Conservation (phyloP, 2,329 filamentous ascomycete species). For the Pseudogymnoascus sp. region DNA sequence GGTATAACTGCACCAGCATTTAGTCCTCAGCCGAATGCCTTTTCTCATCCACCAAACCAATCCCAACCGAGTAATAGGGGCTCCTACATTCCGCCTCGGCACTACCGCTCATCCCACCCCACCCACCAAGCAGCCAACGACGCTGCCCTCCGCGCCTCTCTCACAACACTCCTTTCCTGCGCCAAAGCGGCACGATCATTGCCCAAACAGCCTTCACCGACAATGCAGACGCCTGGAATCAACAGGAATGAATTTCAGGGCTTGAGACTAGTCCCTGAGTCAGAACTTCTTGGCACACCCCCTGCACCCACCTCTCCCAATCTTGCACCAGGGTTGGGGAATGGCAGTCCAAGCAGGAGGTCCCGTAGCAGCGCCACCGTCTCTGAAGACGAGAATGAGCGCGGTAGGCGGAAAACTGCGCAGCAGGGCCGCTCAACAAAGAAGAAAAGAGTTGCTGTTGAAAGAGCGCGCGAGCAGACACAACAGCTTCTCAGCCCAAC, state of each 20-base stretch:
- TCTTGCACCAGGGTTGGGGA: slow-evolving; percentile 29
- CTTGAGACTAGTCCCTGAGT: slow-evolving; percentile 51
- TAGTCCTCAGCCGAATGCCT: slow-evolving; percentile 84
- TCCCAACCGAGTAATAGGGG: slow-evolving; percentile 25
- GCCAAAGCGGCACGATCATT: slow-evolving; percentile 81
- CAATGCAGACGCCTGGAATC: slow-evolving; percentile 8
- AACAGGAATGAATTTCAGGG: slow-evolving; percentile 42
- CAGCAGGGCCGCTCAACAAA: slow-evolving; percentile 35
- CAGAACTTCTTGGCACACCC: slow-evolving; percentile 42
- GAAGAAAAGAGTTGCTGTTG: slow-evolving; percentile 29
- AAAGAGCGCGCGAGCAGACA: slow-evolving; percentile 19
- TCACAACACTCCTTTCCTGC: slow-evolving; percentile 94
- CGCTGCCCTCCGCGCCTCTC: slow-evolving; percentile 78
- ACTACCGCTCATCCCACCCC: slow-evolving; percentile 28
- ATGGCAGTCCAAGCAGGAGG: slow-evolving; percentile 29
- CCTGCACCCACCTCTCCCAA: slow-evolving; percentile 24
- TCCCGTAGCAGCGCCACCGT: neutral
- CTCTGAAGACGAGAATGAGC: neutral
- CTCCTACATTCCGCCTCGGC: slow-evolving; percentile 30
- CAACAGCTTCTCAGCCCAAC: slow-evolving; percentile 46
- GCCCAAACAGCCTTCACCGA: slow-evolving; percentile 46
- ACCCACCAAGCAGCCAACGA: slow-evolving; percentile 81
- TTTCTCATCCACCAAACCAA: slow-evolving; percentile 67
- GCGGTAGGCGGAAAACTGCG: neutral
- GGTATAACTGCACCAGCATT: slow-evolving; percentile 52